These are phyloP conservation scores for Boechera stricta DNA, from an alignment of 345 rosid genomes.

Conservation along the genomic window DNA sequence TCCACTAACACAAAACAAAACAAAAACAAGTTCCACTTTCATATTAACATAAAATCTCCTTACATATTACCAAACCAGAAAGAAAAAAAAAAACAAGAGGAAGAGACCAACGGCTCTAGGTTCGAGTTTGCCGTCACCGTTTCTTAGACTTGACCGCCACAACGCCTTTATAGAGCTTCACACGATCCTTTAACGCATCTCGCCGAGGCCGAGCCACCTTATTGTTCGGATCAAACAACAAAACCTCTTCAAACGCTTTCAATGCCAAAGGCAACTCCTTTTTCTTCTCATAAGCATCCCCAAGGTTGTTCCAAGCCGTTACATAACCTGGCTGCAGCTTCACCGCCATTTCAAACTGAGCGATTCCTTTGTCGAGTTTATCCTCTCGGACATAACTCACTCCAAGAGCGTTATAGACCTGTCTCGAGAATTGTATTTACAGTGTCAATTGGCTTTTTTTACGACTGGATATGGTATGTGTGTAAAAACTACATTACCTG, in stretches of 20 bases:
- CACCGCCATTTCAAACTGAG: constrained; percentile 84
- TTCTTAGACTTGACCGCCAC: constrained; percentile 78
- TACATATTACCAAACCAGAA: constrained; percentile 10
- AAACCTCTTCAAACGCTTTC: constrained; percentile 91
- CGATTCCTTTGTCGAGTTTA: constrained; percentile 85
- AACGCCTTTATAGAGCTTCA: constrained; percentile 78
- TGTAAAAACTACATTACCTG: constrained; percentile 58
- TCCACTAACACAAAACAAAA: constrained; percentile 9
- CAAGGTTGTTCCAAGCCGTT: constrained; percentile 98
- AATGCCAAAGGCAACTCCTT: constrained; percentile 77
- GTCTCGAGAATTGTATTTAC: neutral
- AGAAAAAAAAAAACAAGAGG: neutral
- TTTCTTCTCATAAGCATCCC: constrained; percentile 94
- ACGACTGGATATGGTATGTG: neutral
- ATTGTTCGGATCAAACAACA: constrained; percentile 90
- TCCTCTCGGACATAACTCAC: constrained; percentile 78
- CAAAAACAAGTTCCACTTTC: constrained; percentile 26
- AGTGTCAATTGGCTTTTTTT: neutral
- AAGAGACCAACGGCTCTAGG: constrained; percentile 21
- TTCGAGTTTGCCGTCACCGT: constrained; percentile 47
- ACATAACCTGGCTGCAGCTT: constrained; percentile 94
- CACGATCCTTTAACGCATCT: constrained; percentile 73
- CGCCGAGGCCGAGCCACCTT: constrained; percentile 84
- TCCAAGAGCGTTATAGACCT: constrained; percentile 73
- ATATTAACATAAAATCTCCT: constrained; percentile 37